A percentile compares a stretch with the other conserved stretches of the same genome.
These are phyloP conservation scores for Backusella liffmaniae DNA, from an alignment of 192 early-diverging fungal species.

Conservation along the genomic window DNA sequence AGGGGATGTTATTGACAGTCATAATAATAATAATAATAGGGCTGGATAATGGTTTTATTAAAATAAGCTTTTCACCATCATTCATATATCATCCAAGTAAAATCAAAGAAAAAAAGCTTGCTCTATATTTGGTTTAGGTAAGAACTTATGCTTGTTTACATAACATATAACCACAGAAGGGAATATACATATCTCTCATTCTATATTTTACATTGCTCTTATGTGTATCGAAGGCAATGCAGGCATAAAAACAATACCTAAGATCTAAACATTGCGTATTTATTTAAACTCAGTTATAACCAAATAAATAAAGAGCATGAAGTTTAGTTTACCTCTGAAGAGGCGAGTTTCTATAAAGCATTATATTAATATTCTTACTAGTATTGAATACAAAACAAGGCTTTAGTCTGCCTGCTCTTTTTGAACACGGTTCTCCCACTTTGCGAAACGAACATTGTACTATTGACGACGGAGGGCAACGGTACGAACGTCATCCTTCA, in stretches of 20 bases:
- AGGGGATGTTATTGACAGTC: neutral
- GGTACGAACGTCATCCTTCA: constrained; percentile 72
- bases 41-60: no score
- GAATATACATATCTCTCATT: neutral
- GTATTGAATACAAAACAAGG: no score
- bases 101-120: neutral
- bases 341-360: neutral
- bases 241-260: no score
- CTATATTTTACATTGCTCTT: neutral
- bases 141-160: neutral
- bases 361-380: neutral
- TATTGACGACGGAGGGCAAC: constrained; percentile 72
- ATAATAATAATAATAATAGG: neutral
- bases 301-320: neutral
- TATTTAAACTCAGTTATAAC: no score
- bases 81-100: neutral
- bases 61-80: no score
- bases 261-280: no score
- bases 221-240: no score
- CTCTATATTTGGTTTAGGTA: neutral
- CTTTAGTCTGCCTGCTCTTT: constrained; percentile 20
- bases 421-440: constrained; percentile 78
- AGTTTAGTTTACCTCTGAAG: neutral
- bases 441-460: constrained; percentile 66
- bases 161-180: neutral